phyloP scores from a whole-genome alignment of 352 stramenopile genomes.

The Thalassiosira exigua region DNA sequence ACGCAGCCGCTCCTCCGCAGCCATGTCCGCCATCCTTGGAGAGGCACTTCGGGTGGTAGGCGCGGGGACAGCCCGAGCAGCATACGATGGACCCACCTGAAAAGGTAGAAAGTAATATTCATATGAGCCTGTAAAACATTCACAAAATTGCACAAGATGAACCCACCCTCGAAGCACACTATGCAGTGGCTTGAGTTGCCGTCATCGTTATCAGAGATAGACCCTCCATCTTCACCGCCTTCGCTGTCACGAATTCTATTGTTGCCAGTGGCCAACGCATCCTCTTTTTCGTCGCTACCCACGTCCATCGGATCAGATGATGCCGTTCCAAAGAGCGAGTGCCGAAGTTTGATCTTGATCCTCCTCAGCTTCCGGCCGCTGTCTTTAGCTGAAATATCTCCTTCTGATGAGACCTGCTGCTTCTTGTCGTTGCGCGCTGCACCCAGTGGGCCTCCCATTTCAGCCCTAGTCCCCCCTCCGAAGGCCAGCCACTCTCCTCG shows the following conservation, averaged over 20 bases:
- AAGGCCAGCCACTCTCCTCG: conserved; percentile 30
- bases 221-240: neutral
- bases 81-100: conserved; percentile 46
- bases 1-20: neutral
- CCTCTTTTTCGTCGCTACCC: neutral
- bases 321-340: neutral
- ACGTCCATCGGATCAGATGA: neutral
- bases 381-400: neutral
- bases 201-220: conserved; percentile 27
- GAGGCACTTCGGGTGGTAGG: conserved; percentile 51
- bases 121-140: too few species aligned
- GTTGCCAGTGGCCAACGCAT: neutral
- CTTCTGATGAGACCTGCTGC: neutral
- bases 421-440: too few species aligned
- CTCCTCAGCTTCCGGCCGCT: too few species aligned
- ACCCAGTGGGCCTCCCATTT: conserved; percentile 3
- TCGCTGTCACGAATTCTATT: neutral
- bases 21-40: conserved; percentile 21
- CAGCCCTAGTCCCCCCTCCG: conserved; percentile 6
- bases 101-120: too few species aligned
- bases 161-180: conserved; percentile 41
- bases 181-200: conserved; percentile 58
- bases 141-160: conserved; percentile 47
- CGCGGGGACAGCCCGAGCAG: conserved; percentile 43
- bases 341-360: neutral